phyloP scores from a whole-genome alignment of 2,329 filamentous ascomycete species.

The Penicillium sp. region DNA sequence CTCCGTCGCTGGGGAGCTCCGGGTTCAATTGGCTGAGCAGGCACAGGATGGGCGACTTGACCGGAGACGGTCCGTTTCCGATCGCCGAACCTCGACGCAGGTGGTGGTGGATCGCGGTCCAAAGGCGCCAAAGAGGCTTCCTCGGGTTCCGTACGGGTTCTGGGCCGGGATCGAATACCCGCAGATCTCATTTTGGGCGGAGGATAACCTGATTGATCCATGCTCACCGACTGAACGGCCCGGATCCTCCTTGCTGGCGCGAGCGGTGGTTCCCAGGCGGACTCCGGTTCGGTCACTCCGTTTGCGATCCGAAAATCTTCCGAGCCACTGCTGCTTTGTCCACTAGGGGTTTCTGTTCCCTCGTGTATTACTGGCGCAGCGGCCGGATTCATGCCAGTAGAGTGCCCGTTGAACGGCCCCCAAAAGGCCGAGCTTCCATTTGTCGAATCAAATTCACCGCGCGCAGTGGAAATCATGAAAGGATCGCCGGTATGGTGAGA shows the following conservation, averaged over 20 bases:
- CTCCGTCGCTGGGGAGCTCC: slow-evolving; percentile 62
- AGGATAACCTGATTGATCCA: slow-evolving; percentile 48
- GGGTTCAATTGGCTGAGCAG: slow-evolving; percentile 56
- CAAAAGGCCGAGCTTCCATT: slow-evolving; percentile 39
- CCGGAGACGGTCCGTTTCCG: slow-evolving; percentile 92
- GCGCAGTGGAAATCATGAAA: slow-evolving; percentile 33
- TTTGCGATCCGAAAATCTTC: slow-evolving; percentile 36
- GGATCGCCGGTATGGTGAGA: slow-evolving; percentile 40
- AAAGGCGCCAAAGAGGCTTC: slow-evolving; percentile 32
- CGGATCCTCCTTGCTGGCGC: slow-evolving; percentile 47
- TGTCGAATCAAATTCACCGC: slow-evolving; percentile 28
- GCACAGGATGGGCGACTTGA: slow-evolving; percentile 52
- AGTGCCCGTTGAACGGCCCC: no score
- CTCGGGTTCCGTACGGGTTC: slow-evolving; percentile 35
- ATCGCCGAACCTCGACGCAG: slow-evolving; percentile 46
- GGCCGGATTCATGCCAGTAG: slow-evolving; percentile 31
- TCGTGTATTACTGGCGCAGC: slow-evolving; percentile 42
- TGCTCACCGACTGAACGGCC: slow-evolving; percentile 49
- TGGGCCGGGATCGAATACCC: slow-evolving; percentile 38
- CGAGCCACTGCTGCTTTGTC: slow-evolving; percentile 39
- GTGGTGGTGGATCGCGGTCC: slow-evolving; percentile 26
- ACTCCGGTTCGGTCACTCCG: slow-evolving; percentile 24
- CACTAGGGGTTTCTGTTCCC: slow-evolving; percentile 59
- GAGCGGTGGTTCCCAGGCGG: slow-evolving; percentile 39
- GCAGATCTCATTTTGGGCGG: slow-evolving; percentile 60